These are phyloP conservation scores for Beauveria australis DNA, from an alignment of 2,329 filamentous ascomycete genomes.

Conservation along the genomic window DNA sequence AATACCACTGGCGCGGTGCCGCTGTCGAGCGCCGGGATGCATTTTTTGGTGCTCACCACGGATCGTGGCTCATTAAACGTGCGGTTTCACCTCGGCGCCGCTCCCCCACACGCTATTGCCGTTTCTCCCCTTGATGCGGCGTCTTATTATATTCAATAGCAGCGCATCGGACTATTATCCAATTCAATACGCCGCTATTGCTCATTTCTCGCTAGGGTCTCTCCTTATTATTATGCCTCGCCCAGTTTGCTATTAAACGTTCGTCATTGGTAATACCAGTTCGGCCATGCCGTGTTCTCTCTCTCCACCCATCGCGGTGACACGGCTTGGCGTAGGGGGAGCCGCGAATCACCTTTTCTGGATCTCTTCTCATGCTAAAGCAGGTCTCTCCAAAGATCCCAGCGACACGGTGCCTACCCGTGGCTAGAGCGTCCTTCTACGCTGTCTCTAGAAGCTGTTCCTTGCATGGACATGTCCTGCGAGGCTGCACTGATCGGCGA, in stretches of 20 bases:
- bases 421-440: slow-evolving; percentile 2
- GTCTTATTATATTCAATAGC: neutral
- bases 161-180: neutral
- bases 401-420: neutral
- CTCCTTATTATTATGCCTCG: neutral
- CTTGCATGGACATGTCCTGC: neutral
- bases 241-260: neutral
- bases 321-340: neutral
- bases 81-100: slow-evolving; percentile 54
- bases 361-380: neutral
- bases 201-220: neutral
- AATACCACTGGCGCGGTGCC: neutral
- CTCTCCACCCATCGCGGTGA: neutral
- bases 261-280: neutral
- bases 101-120: slow-evolving; percentile 12
- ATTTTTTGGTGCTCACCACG: neutral
- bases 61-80: slow-evolving; percentile 40
- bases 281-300: neutral
- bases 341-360: neutral
- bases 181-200: neutral
- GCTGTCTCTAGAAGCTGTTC: slow-evolving; percentile 4
- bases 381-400: neutral
- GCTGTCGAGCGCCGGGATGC: neutral
- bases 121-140: neutral
- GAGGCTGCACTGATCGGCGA: neutral